Conservation (phyloP, 2,329 filamentous ascomycete species). For the Calonectria pauciramosa region DNA sequence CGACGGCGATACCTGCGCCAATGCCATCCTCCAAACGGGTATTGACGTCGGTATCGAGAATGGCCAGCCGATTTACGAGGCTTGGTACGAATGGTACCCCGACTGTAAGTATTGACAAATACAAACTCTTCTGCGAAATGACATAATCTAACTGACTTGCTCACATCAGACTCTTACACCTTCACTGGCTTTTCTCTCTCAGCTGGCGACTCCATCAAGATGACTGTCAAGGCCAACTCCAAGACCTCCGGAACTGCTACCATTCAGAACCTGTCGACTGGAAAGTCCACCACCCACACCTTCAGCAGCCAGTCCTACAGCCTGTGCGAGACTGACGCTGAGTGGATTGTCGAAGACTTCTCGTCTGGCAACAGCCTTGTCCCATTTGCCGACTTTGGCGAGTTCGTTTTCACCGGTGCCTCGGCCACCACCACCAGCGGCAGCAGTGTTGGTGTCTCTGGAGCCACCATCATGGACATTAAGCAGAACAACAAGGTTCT, state of each 20-base stretch:
- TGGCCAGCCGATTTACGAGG: conserved; percentile 49
- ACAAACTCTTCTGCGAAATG: neutral
- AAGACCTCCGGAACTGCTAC: conserved; percentile 44
- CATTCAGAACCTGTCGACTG: conserved; percentile 64
- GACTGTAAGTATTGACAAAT: conserved; percentile 45
- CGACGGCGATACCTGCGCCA: conserved; percentile 59
- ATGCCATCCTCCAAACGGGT: conserved; percentile 58
- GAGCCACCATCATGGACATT: conserved; percentile 6
- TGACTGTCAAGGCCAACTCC: conserved; percentile 47
- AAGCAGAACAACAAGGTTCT: neutral
- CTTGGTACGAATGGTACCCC: conserved; percentile 64
- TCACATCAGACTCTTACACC: conserved; percentile 45
- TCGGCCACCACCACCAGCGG: conserved; percentile 2
- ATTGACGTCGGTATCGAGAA: conserved; percentile 54
- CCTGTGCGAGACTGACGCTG: conserved; percentile 69
- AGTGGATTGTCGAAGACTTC: conserved; percentile 73
- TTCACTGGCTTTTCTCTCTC: conserved; percentile 51
- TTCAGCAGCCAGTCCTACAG: conserved; percentile 58
- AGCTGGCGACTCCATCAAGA: conserved; percentile 49
- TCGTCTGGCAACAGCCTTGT: conserved; percentile 42
- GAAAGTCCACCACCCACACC: conserved; percentile 64
- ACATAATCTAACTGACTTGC: neutral
- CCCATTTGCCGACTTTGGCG: conserved; percentile 49
- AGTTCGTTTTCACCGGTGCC: conserved; percentile 44
- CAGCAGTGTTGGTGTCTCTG: neutral